These are phyloP conservation scores for Trichoderma oligosporum DNA, from an alignment of 2,329 filamentous ascomycete genomes.

Conservation along the genomic window DNA sequence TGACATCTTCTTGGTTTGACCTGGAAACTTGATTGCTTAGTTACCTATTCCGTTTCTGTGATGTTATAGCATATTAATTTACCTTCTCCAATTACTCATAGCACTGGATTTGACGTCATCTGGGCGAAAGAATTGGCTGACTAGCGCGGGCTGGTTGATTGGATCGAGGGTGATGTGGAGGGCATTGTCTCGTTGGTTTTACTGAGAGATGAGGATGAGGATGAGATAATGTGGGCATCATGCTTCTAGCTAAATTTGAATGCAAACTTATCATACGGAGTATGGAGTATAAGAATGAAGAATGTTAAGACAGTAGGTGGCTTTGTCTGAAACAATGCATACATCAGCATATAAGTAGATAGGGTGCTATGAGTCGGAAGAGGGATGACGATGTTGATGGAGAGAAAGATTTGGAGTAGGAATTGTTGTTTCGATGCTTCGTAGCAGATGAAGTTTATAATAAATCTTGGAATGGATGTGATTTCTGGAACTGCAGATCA, in stretches of 20 bases:
- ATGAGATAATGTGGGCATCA: constrained; percentile 1
- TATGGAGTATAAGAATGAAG: too few species aligned
- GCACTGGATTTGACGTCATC: constrained; percentile 2
- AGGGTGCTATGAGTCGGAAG: too few species aligned
- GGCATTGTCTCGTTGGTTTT: neutral
- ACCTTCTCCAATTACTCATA: too few species aligned
- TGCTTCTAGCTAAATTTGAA: constrained; percentile 9
- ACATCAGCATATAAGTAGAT: neutral
- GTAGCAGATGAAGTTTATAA: neutral
- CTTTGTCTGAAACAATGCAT: too few species aligned
- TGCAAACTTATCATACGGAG: too few species aligned
- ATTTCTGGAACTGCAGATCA: neutral
- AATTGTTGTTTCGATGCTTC: neutral
- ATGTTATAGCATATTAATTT: too few species aligned
- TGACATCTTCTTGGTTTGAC: neutral
- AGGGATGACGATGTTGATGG: neutral
- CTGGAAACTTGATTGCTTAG: neutral
- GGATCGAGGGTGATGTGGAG: constrained; percentile 3
- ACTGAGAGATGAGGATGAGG: neutral
- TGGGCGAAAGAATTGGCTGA: neutral
- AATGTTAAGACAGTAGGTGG: too few species aligned
- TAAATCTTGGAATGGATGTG: neutral
- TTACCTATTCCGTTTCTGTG: neutral
- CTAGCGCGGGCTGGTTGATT: neutral
- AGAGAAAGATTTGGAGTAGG: neutral